Conservation (phyloP, 2,329 filamentous ascomycete species). For the Metarhizium album region DNA sequence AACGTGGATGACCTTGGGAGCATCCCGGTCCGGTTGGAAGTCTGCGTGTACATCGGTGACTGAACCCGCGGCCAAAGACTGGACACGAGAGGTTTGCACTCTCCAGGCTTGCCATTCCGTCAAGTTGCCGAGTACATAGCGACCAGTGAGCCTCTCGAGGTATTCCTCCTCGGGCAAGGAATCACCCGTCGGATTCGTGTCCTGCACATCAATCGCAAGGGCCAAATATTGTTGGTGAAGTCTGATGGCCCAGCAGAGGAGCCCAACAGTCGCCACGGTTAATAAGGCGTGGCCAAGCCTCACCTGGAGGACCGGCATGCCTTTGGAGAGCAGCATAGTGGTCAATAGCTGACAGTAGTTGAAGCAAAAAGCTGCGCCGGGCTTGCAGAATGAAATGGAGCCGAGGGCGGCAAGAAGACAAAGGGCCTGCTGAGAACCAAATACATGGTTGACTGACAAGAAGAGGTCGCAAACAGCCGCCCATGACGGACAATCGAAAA, state of each 20-base stretch:
- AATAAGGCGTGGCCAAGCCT: constrained; percentile 15
- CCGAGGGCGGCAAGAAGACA: background rate
- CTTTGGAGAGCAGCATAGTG: constrained; percentile 17
- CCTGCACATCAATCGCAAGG: constrained; percentile 7
- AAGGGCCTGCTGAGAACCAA: background rate
- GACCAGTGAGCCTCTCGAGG: constrained; percentile 17
- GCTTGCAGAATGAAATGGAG: constrained; percentile 3
- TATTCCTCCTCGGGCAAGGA: constrained; percentile 22
- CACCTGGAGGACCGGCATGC: constrained; percentile 13
- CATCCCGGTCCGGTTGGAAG: constrained; percentile 19
- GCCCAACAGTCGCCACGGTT: constrained; percentile 14
- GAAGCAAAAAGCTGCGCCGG: constrained; percentile 6
- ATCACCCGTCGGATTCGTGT: constrained; percentile 8
- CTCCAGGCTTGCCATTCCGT: constrained; percentile 25
- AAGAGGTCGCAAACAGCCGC: background rate
- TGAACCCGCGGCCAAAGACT: constrained; percentile 16
- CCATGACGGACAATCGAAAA: background rate
- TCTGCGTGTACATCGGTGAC: constrained; percentile 20
- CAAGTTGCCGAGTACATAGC: constrained; percentile 19
- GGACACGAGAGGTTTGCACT: constrained; percentile 18
- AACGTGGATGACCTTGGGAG: constrained; percentile 16
- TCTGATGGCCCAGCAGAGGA: constrained; percentile 15
- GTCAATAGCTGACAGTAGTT: no score
- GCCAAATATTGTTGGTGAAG: constrained; percentile 7
- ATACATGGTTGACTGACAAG: background rate